Evolutionary conservation across 108 stramenopile genomes (phyloP).

Genomic region (Aurantiochytrium sp.): DNA sequence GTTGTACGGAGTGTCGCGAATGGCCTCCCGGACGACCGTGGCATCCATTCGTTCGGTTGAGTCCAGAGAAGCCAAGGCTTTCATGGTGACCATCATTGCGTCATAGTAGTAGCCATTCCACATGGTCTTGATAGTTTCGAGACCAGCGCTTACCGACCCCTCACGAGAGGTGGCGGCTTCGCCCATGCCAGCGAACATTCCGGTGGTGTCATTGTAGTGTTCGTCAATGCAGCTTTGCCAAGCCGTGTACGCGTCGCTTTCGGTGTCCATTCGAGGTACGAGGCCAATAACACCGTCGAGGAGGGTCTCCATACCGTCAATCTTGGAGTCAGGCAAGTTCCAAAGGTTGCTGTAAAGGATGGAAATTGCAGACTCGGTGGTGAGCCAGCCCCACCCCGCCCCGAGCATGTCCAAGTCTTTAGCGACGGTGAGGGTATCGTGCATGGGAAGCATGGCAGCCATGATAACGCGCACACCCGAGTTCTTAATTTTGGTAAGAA

Average conservation of each 20-base stretch:
- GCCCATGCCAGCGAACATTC: neutral
- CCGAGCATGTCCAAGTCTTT: neutral
- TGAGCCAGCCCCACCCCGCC: neutral
- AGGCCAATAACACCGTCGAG: neutral
- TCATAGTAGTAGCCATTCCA: neutral
- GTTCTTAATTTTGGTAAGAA: neutral
- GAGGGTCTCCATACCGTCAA: neutral
- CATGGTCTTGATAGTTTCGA: neutral
- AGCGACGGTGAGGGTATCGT: neutral
- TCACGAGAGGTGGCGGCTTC: neutral
- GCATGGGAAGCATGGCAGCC: neutral
- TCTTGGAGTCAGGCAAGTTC: neutral
- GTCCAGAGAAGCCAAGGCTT: neutral
- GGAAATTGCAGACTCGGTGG: neutral
- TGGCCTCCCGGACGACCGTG: neutral
- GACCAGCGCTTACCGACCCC: neutral
- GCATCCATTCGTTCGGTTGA: neutral
- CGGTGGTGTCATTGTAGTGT: neutral
- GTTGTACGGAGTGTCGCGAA: neutral
- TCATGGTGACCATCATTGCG: neutral
- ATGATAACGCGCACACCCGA: neutral
- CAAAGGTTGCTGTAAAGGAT: neutral
- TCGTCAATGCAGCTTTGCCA: neutral
- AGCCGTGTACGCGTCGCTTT: neutral
- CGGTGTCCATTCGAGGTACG: neutral